Evolutionary conservation across 331 rosid genomes (phyloP), one percentile per base, ranked within the genome.

Genomic region (Rosa hybrid): DNA sequence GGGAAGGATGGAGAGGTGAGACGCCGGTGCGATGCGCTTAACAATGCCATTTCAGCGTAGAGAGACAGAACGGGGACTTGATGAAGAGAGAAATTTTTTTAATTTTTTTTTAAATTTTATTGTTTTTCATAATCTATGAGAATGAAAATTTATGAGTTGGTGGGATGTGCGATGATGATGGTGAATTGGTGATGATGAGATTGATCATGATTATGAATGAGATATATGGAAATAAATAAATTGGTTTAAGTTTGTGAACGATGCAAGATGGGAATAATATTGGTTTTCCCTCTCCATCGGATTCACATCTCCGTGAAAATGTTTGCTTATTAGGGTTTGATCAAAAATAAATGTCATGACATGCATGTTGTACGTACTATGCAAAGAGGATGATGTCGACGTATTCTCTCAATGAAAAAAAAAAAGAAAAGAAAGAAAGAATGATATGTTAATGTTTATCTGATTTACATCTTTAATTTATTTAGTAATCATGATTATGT

Each of bases 1-100:
- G 97, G 94, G 0, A 53, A 8, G 3, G 64, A 85, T 17, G 92
- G 92, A 23, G 92, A 89, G 83, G 87, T 87, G 30, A 81, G 92
- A 71, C 81, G 42, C 44, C 80, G 57, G 81, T 89, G 90, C 34
- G 92, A 89, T 60, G 78, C 76, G 8, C 85, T 89, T 77, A 89
- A 89, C 75, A 30, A 65, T 13, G 21, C 48, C 11, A 49, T 83
- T 23, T 7, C 20, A 6, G 11, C 77, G 46, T 77, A 74, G 53
- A 71, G 17, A 38, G 41, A n/a, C 34, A 16, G 9, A 13, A 59
- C 27, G 10, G 67, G 39, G 53, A 68, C 11, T 1, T 54, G 25
- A 34, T 34, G 39, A 34, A 9, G 23, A 62, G 42, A 30, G 41
- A 12, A 42, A 3, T 6, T 23, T 23, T 6, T 8, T 59, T 39